Evolutionary conservation across 73 alveolate species (phyloP), one percentile per base, ranked within the genome.

Genomic region (Tetrahymena borealis): DNA sequence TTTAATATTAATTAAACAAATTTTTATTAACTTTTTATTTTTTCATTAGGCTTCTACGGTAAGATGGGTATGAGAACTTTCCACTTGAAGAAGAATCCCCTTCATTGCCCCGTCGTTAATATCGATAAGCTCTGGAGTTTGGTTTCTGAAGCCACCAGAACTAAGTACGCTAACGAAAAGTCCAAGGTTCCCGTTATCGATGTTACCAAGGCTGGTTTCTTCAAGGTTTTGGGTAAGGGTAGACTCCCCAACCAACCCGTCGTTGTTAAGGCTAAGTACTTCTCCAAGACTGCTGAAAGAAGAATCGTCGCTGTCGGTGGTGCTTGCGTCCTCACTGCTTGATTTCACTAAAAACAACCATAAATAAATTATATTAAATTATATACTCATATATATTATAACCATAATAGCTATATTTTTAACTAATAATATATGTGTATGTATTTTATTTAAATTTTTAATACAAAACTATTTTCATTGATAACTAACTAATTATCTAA

Each of bases 221-320:
- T 96, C 96, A 98, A 98, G 97, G 95, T 98, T 93, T 96, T 98
- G 90, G 99, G 99, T 92, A 98, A 98, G 96, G 99, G 99, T 92
- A 93, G 91, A 90, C 98, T 98, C 92, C 99, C 99, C 90, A 96
- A 97, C 96, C 97, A 93, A 90, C 99, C 99, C 39, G 97, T 97
- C 85, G 96, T 97, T 78, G 99, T 98, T 92, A 97, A 97, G 95
- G 99, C 99, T 91, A 97, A 97, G 92, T 94, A 95, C 97, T 98
- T 98, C 98, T 94, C 99, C 91, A 95, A 98, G 95, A 96, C 96
- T 78, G 99, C 99, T 39, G 99, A 98, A 94, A 96, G 97, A 94
- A 98, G 99, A 98, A 98, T 98, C 93, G 98, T 97, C 97, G 99
- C 96, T 93, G 99, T 99, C 18, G 99, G 99, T 90, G 99, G 99